Evolutionary conservation across 108 stramenopile species (phyloP).

Genomic region (Conticribra weissflogii): DNA sequence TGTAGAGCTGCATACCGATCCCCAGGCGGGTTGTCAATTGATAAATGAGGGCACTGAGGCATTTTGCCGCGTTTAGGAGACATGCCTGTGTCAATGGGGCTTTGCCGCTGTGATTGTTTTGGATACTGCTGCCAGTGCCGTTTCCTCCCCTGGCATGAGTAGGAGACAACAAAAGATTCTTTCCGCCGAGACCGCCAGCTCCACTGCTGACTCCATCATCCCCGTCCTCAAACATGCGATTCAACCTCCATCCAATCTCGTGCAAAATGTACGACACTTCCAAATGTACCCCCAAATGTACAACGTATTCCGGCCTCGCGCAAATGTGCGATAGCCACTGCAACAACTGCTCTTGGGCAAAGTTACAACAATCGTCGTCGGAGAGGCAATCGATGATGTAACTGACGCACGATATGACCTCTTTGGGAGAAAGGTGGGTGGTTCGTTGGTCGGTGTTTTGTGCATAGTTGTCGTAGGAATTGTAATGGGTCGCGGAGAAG

Average conservation of each 20-base stretch:
- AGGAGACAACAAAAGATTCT: no score
- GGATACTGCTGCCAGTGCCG: no score
- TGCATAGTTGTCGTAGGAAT: neutral
- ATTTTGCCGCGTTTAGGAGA: slow-evolving; percentile 30
- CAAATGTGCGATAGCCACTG: slow-evolving; percentile 67
- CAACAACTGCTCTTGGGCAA: slow-evolving; percentile 58
- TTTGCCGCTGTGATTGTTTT: no score
- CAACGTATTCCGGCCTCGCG: slow-evolving; percentile 64
- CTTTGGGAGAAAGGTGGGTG: slow-evolving; percentile 37
- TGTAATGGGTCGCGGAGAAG: slow-evolving; percentile 32
- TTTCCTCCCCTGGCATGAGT: no score
- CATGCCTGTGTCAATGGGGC: slow-evolving; percentile 33
- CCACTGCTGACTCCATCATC: neutral
- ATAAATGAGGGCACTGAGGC: slow-evolving; percentile 38
- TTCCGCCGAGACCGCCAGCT: neutral
- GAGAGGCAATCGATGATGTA: slow-evolving; percentile 61
- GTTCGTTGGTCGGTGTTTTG: neutral
- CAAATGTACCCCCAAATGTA: slow-evolving; percentile 39
- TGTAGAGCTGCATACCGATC: slow-evolving; percentile 58
- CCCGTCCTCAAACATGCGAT: slow-evolving; percentile 23
- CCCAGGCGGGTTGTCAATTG: slow-evolving; percentile 50
- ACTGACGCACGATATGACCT: slow-evolving; percentile 42
- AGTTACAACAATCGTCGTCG: slow-evolving; percentile 46
- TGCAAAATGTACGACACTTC: slow-evolving; percentile 55
- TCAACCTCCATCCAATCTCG: slow-evolving; percentile 39